phyloP scores from a whole-genome alignment of 768 basidiomycete species.

The Termitomyces sp. region DNA sequence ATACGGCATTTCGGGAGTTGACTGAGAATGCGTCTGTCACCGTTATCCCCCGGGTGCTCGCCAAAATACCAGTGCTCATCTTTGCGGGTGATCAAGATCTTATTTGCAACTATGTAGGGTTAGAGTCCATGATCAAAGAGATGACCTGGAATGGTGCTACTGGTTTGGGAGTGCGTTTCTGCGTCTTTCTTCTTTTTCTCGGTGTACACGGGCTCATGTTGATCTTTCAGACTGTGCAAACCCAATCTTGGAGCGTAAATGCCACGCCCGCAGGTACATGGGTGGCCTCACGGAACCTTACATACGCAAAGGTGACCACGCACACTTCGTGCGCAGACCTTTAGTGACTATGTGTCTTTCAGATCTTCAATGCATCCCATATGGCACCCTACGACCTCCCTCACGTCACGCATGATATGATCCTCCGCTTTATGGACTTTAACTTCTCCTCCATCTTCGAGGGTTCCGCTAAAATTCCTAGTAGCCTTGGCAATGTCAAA shows the following conservation, averaged over 20 bases:
- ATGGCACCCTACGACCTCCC: conserved; percentile 93
- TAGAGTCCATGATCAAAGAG: conserved; percentile 79
- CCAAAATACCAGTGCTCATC: conserved; percentile 79
- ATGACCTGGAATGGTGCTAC: conserved; percentile 84
- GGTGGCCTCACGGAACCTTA: conserved; percentile 85
- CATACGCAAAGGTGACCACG: conserved; percentile 78
- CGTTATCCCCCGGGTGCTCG: conserved; percentile 75
- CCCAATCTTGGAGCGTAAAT: conserved; percentile 74
- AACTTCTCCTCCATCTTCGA: conserved; percentile 82
- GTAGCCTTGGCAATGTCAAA: conserved; percentile 65
- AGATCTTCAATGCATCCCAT: conserved; percentile 93
- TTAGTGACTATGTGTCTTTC: neutral
- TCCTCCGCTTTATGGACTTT: conserved; percentile 93
- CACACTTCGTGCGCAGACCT: neutral
- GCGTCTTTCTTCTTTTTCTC: neutral
- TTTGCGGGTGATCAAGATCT: conserved; percentile 96
- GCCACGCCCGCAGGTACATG: conserved; percentile 83
- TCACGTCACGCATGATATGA: conserved; percentile 93
- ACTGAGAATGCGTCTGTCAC: conserved; percentile 67
- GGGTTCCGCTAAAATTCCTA: conserved; percentile 78
- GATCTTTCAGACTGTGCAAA: conserved; percentile 53
- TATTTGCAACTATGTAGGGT: conserved; percentile 94
- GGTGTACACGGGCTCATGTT: neutral
- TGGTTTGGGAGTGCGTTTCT: conserved; percentile 72
- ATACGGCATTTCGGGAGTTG: conserved; percentile 52